These are phyloP conservation scores for Fusarium sp. DNA, from an alignment of 2,329 filamentous ascomycete species.

Conservation along the genomic window DNA sequence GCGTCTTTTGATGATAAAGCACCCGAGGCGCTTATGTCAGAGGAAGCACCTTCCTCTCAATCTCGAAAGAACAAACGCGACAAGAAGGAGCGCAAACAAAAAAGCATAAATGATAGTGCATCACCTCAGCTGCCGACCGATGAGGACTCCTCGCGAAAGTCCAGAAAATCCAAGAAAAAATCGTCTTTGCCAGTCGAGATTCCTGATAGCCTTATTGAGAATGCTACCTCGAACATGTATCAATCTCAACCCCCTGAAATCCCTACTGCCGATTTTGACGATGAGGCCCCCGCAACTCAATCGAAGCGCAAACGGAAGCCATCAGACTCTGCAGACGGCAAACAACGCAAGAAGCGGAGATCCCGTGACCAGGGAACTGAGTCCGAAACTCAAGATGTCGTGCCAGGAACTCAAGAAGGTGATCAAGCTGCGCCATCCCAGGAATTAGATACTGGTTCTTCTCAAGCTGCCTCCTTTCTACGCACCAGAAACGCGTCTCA, in stretches of 20 bases:
- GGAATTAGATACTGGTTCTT: slow-evolving; percentile 13
- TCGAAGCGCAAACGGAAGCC: slow-evolving; percentile 53
- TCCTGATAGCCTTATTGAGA: slow-evolving; percentile 36
- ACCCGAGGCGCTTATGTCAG: slow-evolving; percentile 50
- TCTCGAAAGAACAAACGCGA: slow-evolving; percentile 50
- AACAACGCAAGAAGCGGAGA: slow-evolving; percentile 52
- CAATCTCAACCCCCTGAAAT: slow-evolving; percentile 25
- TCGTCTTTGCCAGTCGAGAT: slow-evolving; percentile 34
- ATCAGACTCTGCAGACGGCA: slow-evolving; percentile 49
- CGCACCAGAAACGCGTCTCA: slow-evolving; percentile 28
- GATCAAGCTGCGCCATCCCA: slow-evolving; percentile 24
- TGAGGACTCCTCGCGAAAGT: slow-evolving; percentile 42
- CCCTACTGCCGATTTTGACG: slow-evolving; percentile 26
- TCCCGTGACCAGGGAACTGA: slow-evolving; percentile 41
- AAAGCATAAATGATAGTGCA: slow-evolving; percentile 31
- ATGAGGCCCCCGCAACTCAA: slow-evolving; percentile 43
- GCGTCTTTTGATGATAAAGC: slow-evolving; percentile 38
- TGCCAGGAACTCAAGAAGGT: slow-evolving; percentile 40
- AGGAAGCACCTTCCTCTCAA: slow-evolving; percentile 37
- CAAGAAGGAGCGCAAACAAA: slow-evolving; percentile 51
- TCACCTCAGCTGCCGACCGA: slow-evolving; percentile 31
- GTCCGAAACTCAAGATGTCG: slow-evolving; percentile 36
- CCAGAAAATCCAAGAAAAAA: slow-evolving; percentile 48
- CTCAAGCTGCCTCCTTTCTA: slow-evolving; percentile 30
- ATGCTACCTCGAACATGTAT: slow-evolving; percentile 13